Base-by-base conservation (phyloP, 768 basidiomycete species). In the Termitomyces sp. region DNA sequence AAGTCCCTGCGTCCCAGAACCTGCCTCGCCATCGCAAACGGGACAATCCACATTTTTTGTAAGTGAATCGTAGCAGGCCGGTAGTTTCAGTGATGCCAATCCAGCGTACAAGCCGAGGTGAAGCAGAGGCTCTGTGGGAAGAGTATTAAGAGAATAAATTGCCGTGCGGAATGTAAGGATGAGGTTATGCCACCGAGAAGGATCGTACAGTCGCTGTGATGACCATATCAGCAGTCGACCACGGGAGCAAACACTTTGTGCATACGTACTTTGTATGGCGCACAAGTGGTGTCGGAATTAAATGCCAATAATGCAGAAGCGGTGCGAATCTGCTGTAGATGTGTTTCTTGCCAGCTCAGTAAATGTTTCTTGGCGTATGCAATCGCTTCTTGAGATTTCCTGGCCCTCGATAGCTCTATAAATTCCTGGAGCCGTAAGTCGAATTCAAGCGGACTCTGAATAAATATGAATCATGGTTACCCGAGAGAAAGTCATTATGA, bases 381-480 rank as follows among this genome's bases (percentile, higher is more conserved):
- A 60, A 98, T 93, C 9, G 97, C 97, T 53, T 90, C 89, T 45
- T 75, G 65, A 10, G 73, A 76, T 67, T 86, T 84, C 37, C 83
- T 69, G 3, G 77, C 72, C 37, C 97, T 78, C 35, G 86, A 83
- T 5, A 99, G 79, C 71, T 99, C 97, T 66, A 98, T 94, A 69
- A 89, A 98, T 71, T 98, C 94, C 71, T 99, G 97, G 42, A 97
- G 79, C 45, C 97, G 85, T 47, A 99, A 83, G 62, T 94, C 90
- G 70, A 98, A 98, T 75, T 99, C 97, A 44, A 99, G 84, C 9
- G 92, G 88, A 73, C 89, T 94, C 94, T 98, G 70, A n/a, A n/a
- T n/a, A 57, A 5, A 35, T 47, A 23, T 51, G 41, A 35, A n/a
- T 37, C 26, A 37, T 45, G 42, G 30, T 28, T 55, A 54, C 33